These are phyloP conservation scores for Kwoniella sp. DNA, from an alignment of 768 basidiomycete species.

Conservation along the genomic window DNA sequence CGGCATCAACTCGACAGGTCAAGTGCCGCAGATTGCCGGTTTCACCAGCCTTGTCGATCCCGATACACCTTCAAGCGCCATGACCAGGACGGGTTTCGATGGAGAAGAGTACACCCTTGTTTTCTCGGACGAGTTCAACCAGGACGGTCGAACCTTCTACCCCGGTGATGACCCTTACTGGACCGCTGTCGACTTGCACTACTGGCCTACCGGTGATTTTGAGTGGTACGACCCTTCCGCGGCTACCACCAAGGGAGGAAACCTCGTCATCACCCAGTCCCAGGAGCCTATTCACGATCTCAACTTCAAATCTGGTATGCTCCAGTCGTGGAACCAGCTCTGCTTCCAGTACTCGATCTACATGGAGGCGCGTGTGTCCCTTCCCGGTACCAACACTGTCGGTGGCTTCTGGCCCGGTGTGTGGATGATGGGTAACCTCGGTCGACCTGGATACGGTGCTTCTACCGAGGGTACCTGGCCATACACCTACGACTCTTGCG, in stretches of 20 bases:
- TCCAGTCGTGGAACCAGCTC: slow-evolving; percentile 87
- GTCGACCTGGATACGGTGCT: slow-evolving; percentile 79
- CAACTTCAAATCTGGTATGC: slow-evolving; percentile 61
- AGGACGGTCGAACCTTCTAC: slow-evolving; percentile 55
- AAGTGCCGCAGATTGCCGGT: slow-evolving; percentile 70
- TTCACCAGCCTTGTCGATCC: slow-evolving; percentile 69
- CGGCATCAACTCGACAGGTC: slow-evolving; percentile 78
- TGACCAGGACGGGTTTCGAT: slow-evolving; percentile 66
- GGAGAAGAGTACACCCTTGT: slow-evolving; percentile 75
- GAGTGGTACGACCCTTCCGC: slow-evolving; percentile 62
- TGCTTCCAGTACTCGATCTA: slow-evolving; percentile 86
- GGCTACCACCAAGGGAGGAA: slow-evolving; percentile 66
- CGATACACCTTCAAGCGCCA: slow-evolving; percentile 63
- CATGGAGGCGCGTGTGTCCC: slow-evolving; percentile 57
- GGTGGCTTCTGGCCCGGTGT: slow-evolving; percentile 70
- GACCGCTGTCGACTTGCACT: slow-evolving; percentile 83
- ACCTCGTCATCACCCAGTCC: slow-evolving; percentile 73
- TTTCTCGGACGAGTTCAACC: slow-evolving; percentile 83
- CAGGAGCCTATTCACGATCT: slow-evolving; percentile 69
- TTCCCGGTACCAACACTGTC: slow-evolving; percentile 44
- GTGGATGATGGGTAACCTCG: slow-evolving; percentile 84
- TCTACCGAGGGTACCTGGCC: slow-evolving; percentile 85
- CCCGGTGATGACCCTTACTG: slow-evolving; percentile 73
- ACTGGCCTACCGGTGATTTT: slow-evolving; percentile 64
- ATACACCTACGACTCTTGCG: slow-evolving; percentile 77